These are phyloP conservation scores for Trichoderma virens DNA, from an alignment of 495 filamentous ascomycete genomes.

Conservation along the genomic window DNA sequence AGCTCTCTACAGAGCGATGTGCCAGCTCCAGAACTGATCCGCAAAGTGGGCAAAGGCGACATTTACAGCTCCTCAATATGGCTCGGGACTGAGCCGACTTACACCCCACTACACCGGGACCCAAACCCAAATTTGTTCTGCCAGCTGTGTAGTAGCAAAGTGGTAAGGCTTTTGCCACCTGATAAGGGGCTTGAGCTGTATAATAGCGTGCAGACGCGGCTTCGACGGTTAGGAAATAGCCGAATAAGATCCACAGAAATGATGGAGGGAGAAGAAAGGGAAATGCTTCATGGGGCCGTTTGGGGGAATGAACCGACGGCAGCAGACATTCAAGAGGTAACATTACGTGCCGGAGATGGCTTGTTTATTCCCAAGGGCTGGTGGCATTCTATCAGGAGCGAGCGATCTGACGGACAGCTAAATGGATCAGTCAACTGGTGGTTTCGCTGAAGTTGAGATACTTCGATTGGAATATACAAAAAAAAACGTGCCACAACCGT, in stretches of 20 bases:
- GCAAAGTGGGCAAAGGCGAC: slow-evolving; percentile 55
- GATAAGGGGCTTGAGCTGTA: slow-evolving; percentile 54
- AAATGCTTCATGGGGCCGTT: slow-evolving; percentile 56
- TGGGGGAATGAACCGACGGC: slow-evolving; percentile 47
- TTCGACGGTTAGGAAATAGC: slow-evolving; percentile 42
- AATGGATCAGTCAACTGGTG: slow-evolving; percentile 79
- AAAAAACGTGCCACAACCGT: too few species aligned
- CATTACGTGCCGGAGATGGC: slow-evolving; percentile 58
- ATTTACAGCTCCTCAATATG: slow-evolving; percentile 81
- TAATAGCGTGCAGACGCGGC: slow-evolving; percentile 37
- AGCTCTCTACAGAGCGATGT: slow-evolving; percentile 52
- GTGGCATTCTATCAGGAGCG: slow-evolving; percentile 90
- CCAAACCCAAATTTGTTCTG: slow-evolving; percentile 92
- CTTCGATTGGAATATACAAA: too few species aligned
- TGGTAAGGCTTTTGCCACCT: slow-evolving; percentile 62
- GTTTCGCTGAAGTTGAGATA: slow-evolving; percentile 45
- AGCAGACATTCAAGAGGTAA: slow-evolving; percentile 34
- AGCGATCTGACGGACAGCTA: slow-evolving; percentile 23
- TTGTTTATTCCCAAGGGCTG: slow-evolving; percentile 87
- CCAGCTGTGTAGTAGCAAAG: slow-evolving; percentile 69
- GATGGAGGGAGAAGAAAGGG: slow-evolving; percentile 73
- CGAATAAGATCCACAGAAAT: slow-evolving; percentile 76
- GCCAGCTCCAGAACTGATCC: slow-evolving; percentile 58
- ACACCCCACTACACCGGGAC: slow-evolving; percentile 83
- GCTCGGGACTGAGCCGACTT: slow-evolving; percentile 78